Evolutionary conservation across 306 rosid genomes (phyloP), one percentile per base, ranked within the genome.

Genomic region (Notholithocarpus densiflorus): DNA sequence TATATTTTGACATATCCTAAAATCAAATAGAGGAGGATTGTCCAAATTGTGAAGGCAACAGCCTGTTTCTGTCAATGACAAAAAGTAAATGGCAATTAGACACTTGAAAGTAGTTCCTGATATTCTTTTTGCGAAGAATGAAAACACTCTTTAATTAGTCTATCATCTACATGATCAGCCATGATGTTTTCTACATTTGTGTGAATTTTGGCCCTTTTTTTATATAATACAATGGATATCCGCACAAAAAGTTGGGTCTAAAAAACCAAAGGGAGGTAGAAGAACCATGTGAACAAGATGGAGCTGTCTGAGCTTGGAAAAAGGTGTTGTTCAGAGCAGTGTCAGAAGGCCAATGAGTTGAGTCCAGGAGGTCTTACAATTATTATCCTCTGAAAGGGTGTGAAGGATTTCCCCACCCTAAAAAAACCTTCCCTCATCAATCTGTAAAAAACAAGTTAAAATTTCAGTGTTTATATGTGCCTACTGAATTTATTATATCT

Each of bases 361-460:
- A 61, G 66, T 76, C 37, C 68, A 76, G 11, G 65, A 40, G 77
- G 56, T 23, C 75, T 73, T 69, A 68, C 27, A 51, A 71, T 57
- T 76, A 84, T 71, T 77, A 78, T 56, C 71, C 34, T 43, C 62
- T 79, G 75, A 56, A 4, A 70, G 45, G 45, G 45, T 40, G 45
- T 40, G 45, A 37, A 40, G 45, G 45, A 40, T 40, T 8, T 40
- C 9, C 45, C 45, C 45, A 72, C 27, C 52, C 76, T 37, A 24
- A 40, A 2, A 26, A 24, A 71, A 52, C 71, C 74, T 32, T 75
- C 37, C 20, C 0, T 79, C 85, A 83, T 56, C 81, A 76, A 51
- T 85, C 92, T 90, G 91, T 52, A 82, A 79, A 77, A 26, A 20
- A 45, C 4, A 61, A 71, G 65, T 26, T 14, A 40, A 62, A 48